Base-by-base conservation (phyloP, 345 rosid genomes). In the Ricinus communis region DNA sequence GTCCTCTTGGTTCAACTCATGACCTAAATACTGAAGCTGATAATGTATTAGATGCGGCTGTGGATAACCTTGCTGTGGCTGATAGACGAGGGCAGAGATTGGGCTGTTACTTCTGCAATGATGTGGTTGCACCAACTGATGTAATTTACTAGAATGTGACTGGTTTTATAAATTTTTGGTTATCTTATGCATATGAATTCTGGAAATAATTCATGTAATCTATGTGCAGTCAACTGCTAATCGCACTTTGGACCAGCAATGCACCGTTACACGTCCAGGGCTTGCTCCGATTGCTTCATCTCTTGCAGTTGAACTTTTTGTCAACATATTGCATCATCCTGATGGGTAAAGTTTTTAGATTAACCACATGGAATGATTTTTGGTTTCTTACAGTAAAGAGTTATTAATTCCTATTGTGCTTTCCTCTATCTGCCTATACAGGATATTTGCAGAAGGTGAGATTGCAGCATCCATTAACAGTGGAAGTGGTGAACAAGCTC, bases 61-160 rank as follows among this genome's bases (percentile, higher is more conserved):
- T 82, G 80, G 81, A 76, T 62, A 86, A 76, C 70, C 83, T 87
- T 72, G 76, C 76, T 45, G 41, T 81, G 67, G 49, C 72, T 64
- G 79, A 82, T 73, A 82, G 67, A 66, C 81, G 65, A 45, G 45
- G 57, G 31, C 82, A 83, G 72, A 92, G 99, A 74, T 78, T 95
- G 81, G 99, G 97, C 72, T 95, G 97, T 76, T 95, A 95, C 87
- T 92, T 95, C 82, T 92, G 99, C 89, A 95, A 90, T 46, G 97
- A 95, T 21, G 96, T 95, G 54, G 96, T 95, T 82, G 94, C 96
- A 16, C 97, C 99, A 60, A 90, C 92, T 19, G 97, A 95, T 81
- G 97, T 95, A 88, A 86, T 62, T 62, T 73, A 55, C 68, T 47
- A n/a, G 67, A 78, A 41, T 65, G 30, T 68, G 28, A 30, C 41